Evolutionary conservation across 2,329 filamentous ascomycete species (phyloP).

Genomic region (Hymenoscyphus linearis): DNA sequence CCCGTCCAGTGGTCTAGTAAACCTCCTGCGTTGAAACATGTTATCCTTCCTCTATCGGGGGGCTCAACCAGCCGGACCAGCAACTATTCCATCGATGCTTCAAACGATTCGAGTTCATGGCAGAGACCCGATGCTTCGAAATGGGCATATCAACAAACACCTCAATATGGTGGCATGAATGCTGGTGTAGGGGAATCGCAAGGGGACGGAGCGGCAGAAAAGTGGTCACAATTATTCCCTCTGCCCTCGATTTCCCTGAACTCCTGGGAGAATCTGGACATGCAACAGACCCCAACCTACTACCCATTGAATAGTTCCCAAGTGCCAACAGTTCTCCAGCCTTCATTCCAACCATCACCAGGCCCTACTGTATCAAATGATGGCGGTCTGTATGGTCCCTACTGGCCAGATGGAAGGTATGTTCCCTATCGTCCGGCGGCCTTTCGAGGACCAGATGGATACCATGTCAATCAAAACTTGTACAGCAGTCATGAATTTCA

Average conservation of each 20-base stretch:
- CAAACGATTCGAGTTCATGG: slow-evolving; percentile 13
- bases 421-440: slow-evolving; percentile 52
- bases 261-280: slow-evolving; percentile 23
- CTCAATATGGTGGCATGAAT: slow-evolving; percentile 10
- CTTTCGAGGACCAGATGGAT: slow-evolving; percentile 45
- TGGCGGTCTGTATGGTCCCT: slow-evolving; percentile 53
- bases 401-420: slow-evolving; percentile 57
- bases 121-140: slow-evolving; percentile 20
- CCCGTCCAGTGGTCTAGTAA: slow-evolving; percentile 67
- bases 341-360: slow-evolving; percentile 50
- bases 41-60: slow-evolving; percentile 59
- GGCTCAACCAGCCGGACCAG: slow-evolving; percentile 10
- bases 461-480: slow-evolving; percentile 14
- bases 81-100: slow-evolving; percentile 7
- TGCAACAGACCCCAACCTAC: slow-evolving; percentile 23
- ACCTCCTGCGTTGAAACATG: slow-evolving; percentile 75
- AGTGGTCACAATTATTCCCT: slow-evolving; percentile 22
- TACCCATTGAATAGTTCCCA: slow-evolving; percentile 39
- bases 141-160: slow-evolving; percentile 26
- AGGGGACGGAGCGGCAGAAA: slow-evolving; percentile 14
- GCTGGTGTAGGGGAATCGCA: slow-evolving; percentile 8
- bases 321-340: slow-evolving; percentile 54
- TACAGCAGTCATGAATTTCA: slow-evolving; percentile 7
- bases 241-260: slow-evolving; percentile 20
- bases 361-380: slow-evolving; percentile 54